Evolutionary conservation across 2,329 filamentous ascomycete species (phyloP), one percentile per base, ranked within the genome.

Genomic region (Orbilia oligospora): DNA sequence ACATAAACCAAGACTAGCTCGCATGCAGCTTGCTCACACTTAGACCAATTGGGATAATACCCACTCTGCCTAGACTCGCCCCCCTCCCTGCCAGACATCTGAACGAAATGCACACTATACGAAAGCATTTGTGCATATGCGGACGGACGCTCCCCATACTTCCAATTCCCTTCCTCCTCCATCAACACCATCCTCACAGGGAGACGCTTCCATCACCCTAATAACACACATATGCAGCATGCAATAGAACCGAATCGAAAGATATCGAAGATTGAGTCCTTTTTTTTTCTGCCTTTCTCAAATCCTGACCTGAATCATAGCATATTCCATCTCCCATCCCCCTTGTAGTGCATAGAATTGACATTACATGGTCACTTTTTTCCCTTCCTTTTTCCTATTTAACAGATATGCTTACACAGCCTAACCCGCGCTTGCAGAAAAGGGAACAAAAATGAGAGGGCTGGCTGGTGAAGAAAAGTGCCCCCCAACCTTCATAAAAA

Each of bases 161-260:
- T 24, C 24, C 30, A 22, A 33, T 12, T 30, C 12, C 38, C 38
- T 36, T 41, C 38, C 38, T 41, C 38, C 12, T 12, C 20, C 68
- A 55, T 56, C 27, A 51, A 53, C 22, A 49, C 5, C 20, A 46
- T 46, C 24, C 41, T 27, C 16, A 12, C 38, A 27, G 10, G 30
- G 46, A 61, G 36, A 61, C 56, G 44, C n/a, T 27, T 61, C 56
- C 51, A 41, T 30, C 38, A 58, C 24, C 24, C 22, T 24, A 48
- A 66, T 56, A 61, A n/a, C 36, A 30, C 61, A 73, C 48, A 67
- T 67, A 33, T 73, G 70, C 70, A 73, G 70, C 38, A 78, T 72
- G 68, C 64, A 65, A 58, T n/a, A 69, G 75, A 78, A 78, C 55
- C 55, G 58, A 64, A 78, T 78, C 75, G 75, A 78, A 78, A 72